Evolutionary conservation across 768 basidiomycete genomes (phyloP).

Genomic region (Lentinus brumalis): DNA sequence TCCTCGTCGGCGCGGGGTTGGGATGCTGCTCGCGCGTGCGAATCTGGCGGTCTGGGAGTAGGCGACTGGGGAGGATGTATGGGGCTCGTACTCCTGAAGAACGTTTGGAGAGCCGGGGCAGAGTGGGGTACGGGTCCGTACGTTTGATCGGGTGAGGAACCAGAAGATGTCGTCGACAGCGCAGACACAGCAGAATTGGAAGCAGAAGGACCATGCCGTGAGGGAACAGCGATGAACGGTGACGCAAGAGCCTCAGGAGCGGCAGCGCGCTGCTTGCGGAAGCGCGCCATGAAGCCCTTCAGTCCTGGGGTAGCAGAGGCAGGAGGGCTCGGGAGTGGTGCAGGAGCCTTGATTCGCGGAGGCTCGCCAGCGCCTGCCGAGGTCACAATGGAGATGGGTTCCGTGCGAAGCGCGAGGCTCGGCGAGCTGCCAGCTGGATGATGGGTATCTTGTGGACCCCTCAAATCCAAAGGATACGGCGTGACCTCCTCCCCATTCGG

Average conservation of each 20-base stretch:
- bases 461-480: slow-evolving; percentile 44
- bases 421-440: slow-evolving; percentile 31
- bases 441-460: slow-evolving; percentile 38
- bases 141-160: slow-evolving; percentile 9
- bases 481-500: slow-evolving; percentile 52
- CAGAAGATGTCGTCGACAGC: slow-evolving; percentile 15
- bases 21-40: neutral
- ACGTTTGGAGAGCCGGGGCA: slow-evolving; percentile 26
- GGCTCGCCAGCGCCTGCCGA: slow-evolving; percentile 52
- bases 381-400: slow-evolving; percentile 5
- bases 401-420: slow-evolving; percentile 37
- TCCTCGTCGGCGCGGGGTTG: slow-evolving; percentile 18
- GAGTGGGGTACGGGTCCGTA: slow-evolving; percentile 22
- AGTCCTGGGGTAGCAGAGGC: slow-evolving; percentile 73
- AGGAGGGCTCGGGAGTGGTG: slow-evolving; percentile 55
- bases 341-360: slow-evolving; percentile 51
- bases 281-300: slow-evolving; percentile 81
- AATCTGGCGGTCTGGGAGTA: slow-evolving; percentile 14
- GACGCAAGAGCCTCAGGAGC: slow-evolving; percentile 10
- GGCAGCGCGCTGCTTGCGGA: slow-evolving; percentile 47
- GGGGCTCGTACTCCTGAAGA: slow-evolving; percentile 24
- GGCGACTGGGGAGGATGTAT: slow-evolving; percentile 18
- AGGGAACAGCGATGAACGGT: neutral
- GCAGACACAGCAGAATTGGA: slow-evolving; percentile 15
- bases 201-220: neutral